A percentile compares a stretch with the other conserved stretches of the same genome.
These are phyloP conservation scores for Verticillium albo-atrum DNA, from an alignment of 2,329 filamentous ascomycete genomes.

Conservation along the genomic window DNA sequence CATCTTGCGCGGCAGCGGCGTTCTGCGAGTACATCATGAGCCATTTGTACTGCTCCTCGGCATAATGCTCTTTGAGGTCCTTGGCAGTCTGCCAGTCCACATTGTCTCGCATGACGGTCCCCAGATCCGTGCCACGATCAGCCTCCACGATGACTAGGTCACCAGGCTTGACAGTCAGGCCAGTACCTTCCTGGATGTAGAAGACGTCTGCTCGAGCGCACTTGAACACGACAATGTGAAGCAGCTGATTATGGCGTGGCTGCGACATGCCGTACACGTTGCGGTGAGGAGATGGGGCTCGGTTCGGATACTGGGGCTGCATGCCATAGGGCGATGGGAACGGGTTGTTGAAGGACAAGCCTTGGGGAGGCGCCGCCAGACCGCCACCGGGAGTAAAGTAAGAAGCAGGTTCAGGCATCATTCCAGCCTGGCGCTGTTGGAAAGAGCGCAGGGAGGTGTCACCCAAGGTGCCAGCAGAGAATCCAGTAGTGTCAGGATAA, in stretches of 20 bases:
- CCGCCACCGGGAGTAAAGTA: constrained; percentile 31
- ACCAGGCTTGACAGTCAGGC: constrained; percentile 81
- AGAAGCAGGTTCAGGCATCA: not conserved
- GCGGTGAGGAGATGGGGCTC: constrained; percentile 57
- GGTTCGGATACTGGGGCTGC: constrained; percentile 39
- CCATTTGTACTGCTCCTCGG: constrained; percentile 96
- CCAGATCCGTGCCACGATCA: constrained; percentile 91
- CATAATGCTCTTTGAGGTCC: constrained; percentile 84
- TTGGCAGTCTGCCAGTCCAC: constrained; percentile 85
- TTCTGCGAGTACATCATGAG: constrained; percentile 97
- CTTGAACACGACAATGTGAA: constrained; percentile 95
- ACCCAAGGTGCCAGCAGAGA: constrained; percentile 31
- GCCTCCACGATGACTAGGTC: constrained; percentile 97
- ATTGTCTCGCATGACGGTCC: constrained; percentile 84
- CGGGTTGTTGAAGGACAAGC: constrained; percentile 31
- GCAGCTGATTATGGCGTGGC: constrained; percentile 61
- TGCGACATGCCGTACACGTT: constrained; percentile 57
- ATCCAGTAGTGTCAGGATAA: constrained; percentile 33
- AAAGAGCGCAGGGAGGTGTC: constrained; percentile 23
- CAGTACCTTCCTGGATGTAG: constrained; percentile 93
- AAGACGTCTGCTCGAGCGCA: constrained; percentile 93
- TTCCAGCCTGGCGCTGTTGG: not conserved
- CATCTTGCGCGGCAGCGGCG: constrained; percentile 58
- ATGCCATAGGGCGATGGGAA: constrained; percentile 44
- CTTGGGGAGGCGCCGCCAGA: constrained; percentile 26